Conservation (phyloP, 352 stramenopile genomes). For the Globisporangium nunn region DNA sequence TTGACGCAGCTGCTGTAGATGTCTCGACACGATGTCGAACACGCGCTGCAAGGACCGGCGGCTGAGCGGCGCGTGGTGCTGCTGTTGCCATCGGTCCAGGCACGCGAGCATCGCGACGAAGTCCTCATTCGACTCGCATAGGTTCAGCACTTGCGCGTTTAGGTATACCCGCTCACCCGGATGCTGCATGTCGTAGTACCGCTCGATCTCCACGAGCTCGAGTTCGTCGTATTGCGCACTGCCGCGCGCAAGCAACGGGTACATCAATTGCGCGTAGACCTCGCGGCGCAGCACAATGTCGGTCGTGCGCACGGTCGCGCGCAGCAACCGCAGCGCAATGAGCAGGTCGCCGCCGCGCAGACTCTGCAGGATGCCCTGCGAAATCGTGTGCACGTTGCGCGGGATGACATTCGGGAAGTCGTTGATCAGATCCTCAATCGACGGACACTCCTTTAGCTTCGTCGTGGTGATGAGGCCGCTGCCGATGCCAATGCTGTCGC, state of each 20-base stretch:
- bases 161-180: conserved; percentile 25
- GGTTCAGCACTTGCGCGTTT: conserved; percentile 57
- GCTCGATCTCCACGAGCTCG: conserved; percentile 42
- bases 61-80: conserved; percentile 32
- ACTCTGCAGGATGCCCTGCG: conserved; percentile 38
- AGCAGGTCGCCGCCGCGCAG: conserved; percentile 38
- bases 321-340: conserved; percentile 39
- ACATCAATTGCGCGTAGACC: conserved; percentile 59
- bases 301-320: conserved; percentile 29
- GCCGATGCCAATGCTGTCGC: no score
- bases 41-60: conserved; percentile 38
- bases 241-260: conserved; percentile 39
- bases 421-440: conserved; percentile 44
- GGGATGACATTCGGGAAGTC: conserved; percentile 52
- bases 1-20: conserved; percentile 31
- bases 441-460: conserved; percentile 37
- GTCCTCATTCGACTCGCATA: conserved; percentile 60
- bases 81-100: conserved; percentile 52
- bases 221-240: conserved; percentile 28
- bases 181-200: conserved; percentile 52
- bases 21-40: conserved; percentile 52
- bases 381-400: conserved; percentile 39
- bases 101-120: conserved; percentile 50
- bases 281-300: conserved; percentile 39
- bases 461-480: not conserved